Evolutionary conservation across 441 rosid species (phyloP).

Genomic region (Erodium texanum): DNA sequence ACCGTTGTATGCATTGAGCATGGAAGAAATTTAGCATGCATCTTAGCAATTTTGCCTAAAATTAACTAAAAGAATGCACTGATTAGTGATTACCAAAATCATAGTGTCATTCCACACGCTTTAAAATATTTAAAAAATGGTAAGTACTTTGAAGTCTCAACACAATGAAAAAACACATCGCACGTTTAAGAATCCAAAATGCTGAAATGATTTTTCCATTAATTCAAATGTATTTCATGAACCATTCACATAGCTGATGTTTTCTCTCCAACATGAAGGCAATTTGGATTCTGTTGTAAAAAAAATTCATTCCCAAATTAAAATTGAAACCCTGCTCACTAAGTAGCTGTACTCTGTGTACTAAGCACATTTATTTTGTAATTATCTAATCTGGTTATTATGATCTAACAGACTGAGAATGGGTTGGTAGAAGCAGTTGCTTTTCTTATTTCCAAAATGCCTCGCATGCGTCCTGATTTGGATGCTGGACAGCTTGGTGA

Average conservation of each 20-base stretch:
- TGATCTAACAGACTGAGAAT: constrained; percentile 62
- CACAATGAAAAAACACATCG: neutral
- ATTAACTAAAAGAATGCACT: neutral
- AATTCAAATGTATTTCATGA: neutral
- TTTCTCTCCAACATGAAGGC: neutral
- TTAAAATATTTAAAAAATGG: too few species aligned
- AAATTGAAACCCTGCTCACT: neutral
- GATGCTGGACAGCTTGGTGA: constrained; percentile 69
- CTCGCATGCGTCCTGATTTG: constrained; percentile 65
- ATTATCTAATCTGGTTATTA: constrained; percentile 21
- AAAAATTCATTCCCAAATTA: neutral
- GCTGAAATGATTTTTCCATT: neutral
- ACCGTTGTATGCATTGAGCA: constrained; percentile 12
- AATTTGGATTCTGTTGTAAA: neutral
- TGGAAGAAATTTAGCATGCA: neutral
- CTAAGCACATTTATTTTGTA: neutral
- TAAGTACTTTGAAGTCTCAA: neutral
- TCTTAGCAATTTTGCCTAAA: neutral
- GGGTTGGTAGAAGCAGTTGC: constrained; percentile 91
- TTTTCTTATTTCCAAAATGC: constrained; percentile 85
- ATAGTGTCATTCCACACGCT: too few species aligned
- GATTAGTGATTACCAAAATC: too few species aligned
- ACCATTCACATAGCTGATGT: neutral
- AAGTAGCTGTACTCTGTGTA: neutral
- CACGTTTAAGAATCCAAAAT: neutral